Percentiles rank a stretch among this genome's conserved stretches.
phyloP scores from a whole-genome alignment of 371 early-diverging fungal genomes.

The Enterospora canceri region DNA sequence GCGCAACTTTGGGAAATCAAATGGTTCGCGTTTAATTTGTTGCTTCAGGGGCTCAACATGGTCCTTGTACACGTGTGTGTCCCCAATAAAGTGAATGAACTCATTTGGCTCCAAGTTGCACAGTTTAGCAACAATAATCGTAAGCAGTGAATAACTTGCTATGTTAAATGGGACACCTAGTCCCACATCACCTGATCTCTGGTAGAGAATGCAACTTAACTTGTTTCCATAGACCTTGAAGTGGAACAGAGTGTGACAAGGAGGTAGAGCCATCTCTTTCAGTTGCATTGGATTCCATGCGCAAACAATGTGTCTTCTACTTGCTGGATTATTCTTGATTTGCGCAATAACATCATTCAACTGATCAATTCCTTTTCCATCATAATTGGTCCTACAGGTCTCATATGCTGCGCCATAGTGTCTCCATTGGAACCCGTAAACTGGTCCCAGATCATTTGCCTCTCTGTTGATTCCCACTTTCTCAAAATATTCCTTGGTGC shows the following conservation, averaged over 20 bases:
- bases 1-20: constrained; percentile 68
- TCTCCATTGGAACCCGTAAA: constrained; percentile 98
- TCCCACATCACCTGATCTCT: constrained; percentile 92
- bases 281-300: constrained; percentile 93
- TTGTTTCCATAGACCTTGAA: constrained; percentile 64
- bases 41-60: constrained; percentile 72
- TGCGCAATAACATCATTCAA: constrained; percentile 72
- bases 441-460: constrained; percentile 88
- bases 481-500: constrained; percentile 76
- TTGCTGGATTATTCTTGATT: constrained; percentile 65
- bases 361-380: constrained; percentile 85
- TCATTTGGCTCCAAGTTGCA: constrained; percentile 71
- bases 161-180: constrained; percentile 98
- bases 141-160: constrained; percentile 83
- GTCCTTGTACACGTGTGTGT: constrained; percentile 84
- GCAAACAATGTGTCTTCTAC: constrained; percentile 75
- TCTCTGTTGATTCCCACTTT: constrained; percentile 65
- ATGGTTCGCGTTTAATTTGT: constrained; percentile 70
- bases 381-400: constrained; percentile 72
- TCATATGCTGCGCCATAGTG: constrained; percentile 89
- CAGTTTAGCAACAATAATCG: constrained; percentile 78
- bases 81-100: constrained; percentile 85
- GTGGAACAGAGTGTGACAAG: constrained; percentile 83
- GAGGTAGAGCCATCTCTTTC: constrained; percentile 74
- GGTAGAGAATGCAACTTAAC: constrained; percentile 84